Conservation (phyloP, 345 rosid species). For the Citrus unshiu region DNA sequence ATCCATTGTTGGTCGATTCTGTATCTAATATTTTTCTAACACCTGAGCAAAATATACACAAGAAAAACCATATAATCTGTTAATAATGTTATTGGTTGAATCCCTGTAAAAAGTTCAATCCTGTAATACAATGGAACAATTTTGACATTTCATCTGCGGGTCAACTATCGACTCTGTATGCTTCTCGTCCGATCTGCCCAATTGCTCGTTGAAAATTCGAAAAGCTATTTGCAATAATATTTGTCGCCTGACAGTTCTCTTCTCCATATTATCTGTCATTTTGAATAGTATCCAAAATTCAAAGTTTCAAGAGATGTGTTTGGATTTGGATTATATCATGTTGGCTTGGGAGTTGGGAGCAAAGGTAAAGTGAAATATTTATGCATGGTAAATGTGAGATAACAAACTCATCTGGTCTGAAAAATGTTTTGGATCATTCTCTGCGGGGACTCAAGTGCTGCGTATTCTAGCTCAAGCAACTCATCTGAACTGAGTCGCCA, state of each 20-base stretch:
- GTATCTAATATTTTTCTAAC: neutral
- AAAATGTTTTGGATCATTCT: constrained; percentile 87
- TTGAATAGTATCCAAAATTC: neutral
- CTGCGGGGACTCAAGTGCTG: constrained; percentile 59
- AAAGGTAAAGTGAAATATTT: neutral
- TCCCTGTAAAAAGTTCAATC: too few relatives aligned
- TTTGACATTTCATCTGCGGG: neutral
- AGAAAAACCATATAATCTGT: neutral
- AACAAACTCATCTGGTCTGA: constrained; percentile 55
- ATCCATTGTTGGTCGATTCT: neutral
- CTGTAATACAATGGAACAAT: neutral
- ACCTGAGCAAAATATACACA: neutral
- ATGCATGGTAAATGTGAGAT: neutral
- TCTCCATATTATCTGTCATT: neutral
- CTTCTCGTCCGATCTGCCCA: neutral
- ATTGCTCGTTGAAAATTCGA: neutral
- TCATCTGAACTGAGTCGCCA: constrained; percentile 69
- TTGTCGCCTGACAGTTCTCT: neutral
- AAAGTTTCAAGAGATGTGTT: neutral
- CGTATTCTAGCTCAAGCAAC: constrained; percentile 66
- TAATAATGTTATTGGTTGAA: neutral
- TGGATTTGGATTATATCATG: neutral
- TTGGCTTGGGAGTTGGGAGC: neutral
- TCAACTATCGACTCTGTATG: neutral
- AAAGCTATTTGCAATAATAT: neutral